Evolutionary conservation across 148 eudicot species (phyloP).

Genomic region (Rhododendron vialii): DNA sequence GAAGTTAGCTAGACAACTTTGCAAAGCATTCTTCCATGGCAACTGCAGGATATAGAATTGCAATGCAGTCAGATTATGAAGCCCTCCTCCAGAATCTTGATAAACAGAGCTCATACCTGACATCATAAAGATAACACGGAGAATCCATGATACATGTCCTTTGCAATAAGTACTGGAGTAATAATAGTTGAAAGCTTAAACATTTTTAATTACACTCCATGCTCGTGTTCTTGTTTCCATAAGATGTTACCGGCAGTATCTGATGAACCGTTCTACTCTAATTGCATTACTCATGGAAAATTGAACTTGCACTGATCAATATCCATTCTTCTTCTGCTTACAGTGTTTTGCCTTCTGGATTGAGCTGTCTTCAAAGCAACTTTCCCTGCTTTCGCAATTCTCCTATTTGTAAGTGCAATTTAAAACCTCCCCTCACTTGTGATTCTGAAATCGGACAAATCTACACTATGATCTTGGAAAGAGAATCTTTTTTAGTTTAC

Average conservation of each 20-base stretch:
- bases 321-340: not conserved
- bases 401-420: conserved; percentile 31
- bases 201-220: too few relatives aligned
- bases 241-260: not conserved
- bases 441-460: not conserved
- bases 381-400: conserved; percentile 33
- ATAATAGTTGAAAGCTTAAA: too few relatives aligned
- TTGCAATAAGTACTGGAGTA: not conserved
- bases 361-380: conserved; percentile 37
- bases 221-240: not conserved
- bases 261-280: not conserved
- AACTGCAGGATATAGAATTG: not conserved
- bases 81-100: not conserved
- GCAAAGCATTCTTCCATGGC: not conserved
- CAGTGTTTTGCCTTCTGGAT: conserved; percentile 33
- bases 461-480: not conserved
- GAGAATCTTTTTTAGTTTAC: not conserved
- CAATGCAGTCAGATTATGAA: too few relatives aligned
- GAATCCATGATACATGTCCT: not conserved
- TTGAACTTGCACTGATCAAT: not conserved
- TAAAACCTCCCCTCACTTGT: not conserved
- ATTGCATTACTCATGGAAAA: not conserved
- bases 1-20: not conserved
- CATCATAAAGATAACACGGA: not conserved
- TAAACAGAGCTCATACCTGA: not conserved